A percentile compares a stretch with the other conserved stretches of the same genome.
phyloP scores from a whole-genome alignment of 2,329 filamentous ascomycete species.

The Pyrenophora graminea region DNA sequence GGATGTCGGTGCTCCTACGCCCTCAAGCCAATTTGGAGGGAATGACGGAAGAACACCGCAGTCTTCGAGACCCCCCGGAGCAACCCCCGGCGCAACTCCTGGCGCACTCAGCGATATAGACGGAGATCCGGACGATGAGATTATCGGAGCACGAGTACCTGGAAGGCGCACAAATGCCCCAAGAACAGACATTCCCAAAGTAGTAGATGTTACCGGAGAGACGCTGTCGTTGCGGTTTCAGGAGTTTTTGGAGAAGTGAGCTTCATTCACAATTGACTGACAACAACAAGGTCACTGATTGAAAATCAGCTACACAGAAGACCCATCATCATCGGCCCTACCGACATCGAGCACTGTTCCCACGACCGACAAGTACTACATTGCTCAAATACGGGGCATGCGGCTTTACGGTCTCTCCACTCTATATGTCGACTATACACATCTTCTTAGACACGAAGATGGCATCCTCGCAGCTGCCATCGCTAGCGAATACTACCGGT shows the following conservation, averaged over 20 bases:
- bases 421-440: slow-evolving; percentile 84
- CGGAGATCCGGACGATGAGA: slow-evolving; percentile 64
- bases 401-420: slow-evolving; percentile 76
- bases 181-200: slow-evolving; percentile 66
- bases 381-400: slow-evolving; percentile 81
- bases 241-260: slow-evolving; percentile 76
- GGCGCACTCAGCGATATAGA: slow-evolving; percentile 61
- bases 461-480: slow-evolving; percentile 84
- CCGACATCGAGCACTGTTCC: slow-evolving; percentile 68
- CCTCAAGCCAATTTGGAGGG: slow-evolving; percentile 42
- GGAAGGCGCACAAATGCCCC: slow-evolving; percentile 48
- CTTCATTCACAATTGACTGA: background rate
- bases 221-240: slow-evolving; percentile 78
- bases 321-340: slow-evolving; percentile 65
- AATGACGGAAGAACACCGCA: slow-evolving; percentile 45
- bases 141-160: slow-evolving; percentile 57
- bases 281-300: slow-evolving; percentile 15
- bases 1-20: slow-evolving; percentile 46
- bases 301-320: slow-evolving; percentile 64
- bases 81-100: slow-evolving; percentile 52
- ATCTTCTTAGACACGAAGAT: slow-evolving; percentile 76
- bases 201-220: slow-evolving; percentile 76
- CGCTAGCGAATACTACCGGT: slow-evolving; percentile 90
- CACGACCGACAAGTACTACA: slow-evolving; percentile 80
- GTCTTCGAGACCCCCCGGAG: slow-evolving; percentile 60